Evolutionary conservation across 352 stramenopile species (phyloP), one percentile per base, ranked within the genome.

Genomic region (Phytopythium chamaehyphon): DNA sequence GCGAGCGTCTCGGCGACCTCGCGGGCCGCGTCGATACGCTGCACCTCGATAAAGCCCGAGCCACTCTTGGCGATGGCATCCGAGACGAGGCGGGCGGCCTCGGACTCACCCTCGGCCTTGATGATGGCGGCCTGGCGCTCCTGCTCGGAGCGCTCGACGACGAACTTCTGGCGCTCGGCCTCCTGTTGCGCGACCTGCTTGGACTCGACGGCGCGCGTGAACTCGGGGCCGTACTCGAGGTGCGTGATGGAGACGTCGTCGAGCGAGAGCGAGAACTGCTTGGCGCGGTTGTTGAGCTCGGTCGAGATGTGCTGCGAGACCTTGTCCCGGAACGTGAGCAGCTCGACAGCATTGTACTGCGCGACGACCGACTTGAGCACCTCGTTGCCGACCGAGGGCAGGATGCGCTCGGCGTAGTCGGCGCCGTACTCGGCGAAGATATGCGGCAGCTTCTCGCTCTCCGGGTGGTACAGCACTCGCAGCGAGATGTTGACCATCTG

Each of bases 111-210:
- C 67, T 97, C 89, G 51, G 90, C 87, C 66, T 89, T 88, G 54
- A 97, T 97, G 57, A 97, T 91, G 36, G 83, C 66, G 18, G 90
- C 90, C 68, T 96, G 80, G 44, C 74, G 79, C 75, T 99, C 98
- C 76, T 99, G 98, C 62, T 99, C 97, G n/a, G 97, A 97, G 66
- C 95, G 96, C 65, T 95, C 88, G 47, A 99, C 97, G 16, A 99
- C 88, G 66, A 98, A 99, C 69, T 98, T 98, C 71, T 99, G 95
- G 49, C 96, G 94, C 74, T 99, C 98, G 15, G 98, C 97, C 48
- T 99, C 97, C 78, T 99, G 98, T 63, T 98, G 96, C 31, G 98
- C 98, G 28, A 99, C 97, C 78, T 99, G 97, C 86, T 99, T 99
- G 55, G 93, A 72, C 84, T 99, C 98, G 78, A 99, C 98, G 63